These are phyloP conservation scores for Hamamelis virginiana DNA, from an alignment of 164 flowering plant genomes.

Conservation along the genomic window DNA sequence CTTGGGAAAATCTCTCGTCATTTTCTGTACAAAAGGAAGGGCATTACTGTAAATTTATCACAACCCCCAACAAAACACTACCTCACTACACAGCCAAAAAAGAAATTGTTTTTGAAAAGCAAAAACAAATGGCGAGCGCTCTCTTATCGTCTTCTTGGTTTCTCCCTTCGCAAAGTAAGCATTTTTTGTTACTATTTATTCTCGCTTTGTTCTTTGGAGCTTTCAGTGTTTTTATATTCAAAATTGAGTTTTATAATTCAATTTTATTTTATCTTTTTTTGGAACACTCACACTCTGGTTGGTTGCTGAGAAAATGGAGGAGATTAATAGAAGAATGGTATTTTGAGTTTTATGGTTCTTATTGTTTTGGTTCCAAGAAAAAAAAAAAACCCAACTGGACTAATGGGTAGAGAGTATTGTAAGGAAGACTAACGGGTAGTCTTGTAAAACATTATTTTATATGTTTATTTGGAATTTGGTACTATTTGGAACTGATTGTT, in stretches of 20 bases:
- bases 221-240: neutral
- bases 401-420: too few relatives aligned
- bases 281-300: neutral
- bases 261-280: neutral
- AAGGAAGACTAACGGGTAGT: too few relatives aligned
- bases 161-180: slow-evolving; percentile 40
- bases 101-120: neutral
- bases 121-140: slow-evolving; percentile 34
- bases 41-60: too few relatives aligned
- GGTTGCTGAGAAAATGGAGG: neutral
- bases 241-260: neutral
- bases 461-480: neutral
- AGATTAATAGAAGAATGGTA: neutral
- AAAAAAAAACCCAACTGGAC: neutral
- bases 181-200: neutral
- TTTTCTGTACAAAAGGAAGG: too few relatives aligned
- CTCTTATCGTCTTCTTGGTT: slow-evolving; percentile 30
- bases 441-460: too few relatives aligned
- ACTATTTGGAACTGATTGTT: neutral
- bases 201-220: neutral
- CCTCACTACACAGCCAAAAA: neutral
- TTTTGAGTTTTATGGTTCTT: neutral
- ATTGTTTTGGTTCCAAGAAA: neutral
- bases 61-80: neutral
- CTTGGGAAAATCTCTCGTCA: too few relatives aligned